Conservation (phyloP, 495 filamentous ascomycete genomes). For the Trichoderma gamsii region DNA sequence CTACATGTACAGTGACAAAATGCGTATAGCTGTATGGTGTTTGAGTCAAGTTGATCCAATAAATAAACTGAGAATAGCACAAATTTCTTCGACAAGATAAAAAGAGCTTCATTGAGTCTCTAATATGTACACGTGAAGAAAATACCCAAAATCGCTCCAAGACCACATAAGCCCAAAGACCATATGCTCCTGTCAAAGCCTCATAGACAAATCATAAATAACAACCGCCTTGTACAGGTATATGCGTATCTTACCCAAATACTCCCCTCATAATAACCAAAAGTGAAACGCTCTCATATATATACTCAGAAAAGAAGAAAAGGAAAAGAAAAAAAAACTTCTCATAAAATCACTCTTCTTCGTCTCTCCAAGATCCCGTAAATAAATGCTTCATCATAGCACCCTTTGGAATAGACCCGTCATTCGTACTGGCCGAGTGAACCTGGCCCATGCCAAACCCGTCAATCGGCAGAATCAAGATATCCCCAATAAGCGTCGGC, state of each 20-base stretch:
- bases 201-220: not conserved
- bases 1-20: too few species aligned
- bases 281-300: not conserved
- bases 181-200: not conserved
- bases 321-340: not conserved
- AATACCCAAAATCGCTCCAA: not conserved
- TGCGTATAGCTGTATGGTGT: too few species aligned
- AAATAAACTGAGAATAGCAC: too few species aligned
- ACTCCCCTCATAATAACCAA: too few species aligned
- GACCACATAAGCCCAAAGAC: not conserved
- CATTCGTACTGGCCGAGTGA: conserved; percentile 24
- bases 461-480: conserved; percentile 27
- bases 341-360: conserved; percentile 14
- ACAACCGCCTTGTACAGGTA: too few species aligned
- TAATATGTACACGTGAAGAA: not conserved
- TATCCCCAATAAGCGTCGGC: conserved; percentile 26
- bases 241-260: too few species aligned
- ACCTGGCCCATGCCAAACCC: conserved; percentile 27
- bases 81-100: not conserved
- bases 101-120: not conserved
- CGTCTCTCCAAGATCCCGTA: conserved; percentile 23
- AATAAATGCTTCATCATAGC: conserved; percentile 27
- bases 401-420: conserved; percentile 19
- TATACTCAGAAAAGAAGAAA: not conserved
- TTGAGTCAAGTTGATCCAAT: too few species aligned